These are phyloP conservation scores for Leishmania major DNA, from an alignment of 208 protist species.

Conservation along the genomic window DNA sequence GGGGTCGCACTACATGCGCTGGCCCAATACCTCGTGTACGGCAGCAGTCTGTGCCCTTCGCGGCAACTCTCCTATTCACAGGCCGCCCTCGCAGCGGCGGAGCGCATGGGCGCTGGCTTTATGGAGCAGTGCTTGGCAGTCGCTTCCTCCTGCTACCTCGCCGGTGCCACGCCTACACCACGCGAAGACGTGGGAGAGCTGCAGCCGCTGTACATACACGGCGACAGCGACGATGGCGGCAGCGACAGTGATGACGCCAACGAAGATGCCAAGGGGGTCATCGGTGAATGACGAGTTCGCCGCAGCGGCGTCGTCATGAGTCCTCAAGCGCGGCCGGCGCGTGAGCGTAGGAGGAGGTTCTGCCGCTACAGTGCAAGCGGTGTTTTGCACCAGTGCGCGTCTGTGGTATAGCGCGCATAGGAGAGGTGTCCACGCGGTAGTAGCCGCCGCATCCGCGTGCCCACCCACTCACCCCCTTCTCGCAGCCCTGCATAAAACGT, in stretches of 20 bases:
- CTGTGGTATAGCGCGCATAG: neutral
- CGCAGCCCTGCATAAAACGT: neutral
- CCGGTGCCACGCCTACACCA: neutral
- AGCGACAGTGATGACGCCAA: slow-evolving; percentile 1
- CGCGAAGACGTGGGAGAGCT: neutral
- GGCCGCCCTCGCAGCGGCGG: neutral
- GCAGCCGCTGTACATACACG: slow-evolving; percentile 3
- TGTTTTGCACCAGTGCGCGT: neutral
- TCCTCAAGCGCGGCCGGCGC: neutral
- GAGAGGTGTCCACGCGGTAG: neutral
- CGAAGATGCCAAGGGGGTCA: neutral
- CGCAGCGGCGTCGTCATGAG: neutral
- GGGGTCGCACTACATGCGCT: slow-evolving; percentile 38
- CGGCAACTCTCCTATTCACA: slow-evolving; percentile 60
- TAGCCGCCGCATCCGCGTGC: neutral
- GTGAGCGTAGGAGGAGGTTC: neutral
- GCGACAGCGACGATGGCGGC: neutral
- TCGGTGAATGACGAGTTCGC: neutral
- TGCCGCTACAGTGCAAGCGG: neutral
- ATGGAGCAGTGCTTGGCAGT: neutral
- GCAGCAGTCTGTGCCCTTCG: slow-evolving; percentile 38
- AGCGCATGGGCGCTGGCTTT: neutral
- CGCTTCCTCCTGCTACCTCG: neutral
- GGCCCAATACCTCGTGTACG: slow-evolving; percentile 61
- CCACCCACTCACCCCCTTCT: neutral